Conservation (phyloP, 1,284 basidiomycete genomes). For the Pseudozyma sp. region DNA sequence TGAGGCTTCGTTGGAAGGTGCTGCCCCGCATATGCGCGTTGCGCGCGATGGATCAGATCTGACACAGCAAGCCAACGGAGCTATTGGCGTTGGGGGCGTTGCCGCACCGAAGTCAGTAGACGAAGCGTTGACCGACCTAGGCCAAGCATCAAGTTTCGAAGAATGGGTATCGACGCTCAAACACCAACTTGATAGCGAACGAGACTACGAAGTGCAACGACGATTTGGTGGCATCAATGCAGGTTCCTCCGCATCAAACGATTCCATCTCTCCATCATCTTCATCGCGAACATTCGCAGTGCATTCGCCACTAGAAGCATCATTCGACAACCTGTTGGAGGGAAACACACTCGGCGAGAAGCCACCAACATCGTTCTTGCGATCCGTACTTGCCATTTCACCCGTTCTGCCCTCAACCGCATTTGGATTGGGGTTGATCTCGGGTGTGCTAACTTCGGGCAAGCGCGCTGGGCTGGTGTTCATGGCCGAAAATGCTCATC, state of each 20-base stretch:
- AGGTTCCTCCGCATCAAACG: conserved; percentile 6
- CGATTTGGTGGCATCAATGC: conserved; percentile 19
- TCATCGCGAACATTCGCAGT: conserved; percentile 16
- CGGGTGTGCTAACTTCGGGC: conserved; percentile 54
- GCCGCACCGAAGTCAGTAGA: conserved; percentile 27
- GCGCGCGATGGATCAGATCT: conserved; percentile 9
- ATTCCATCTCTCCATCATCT: conserved; percentile 26
- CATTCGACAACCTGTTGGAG: conserved; percentile 8
- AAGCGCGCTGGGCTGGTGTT: conserved; percentile 59
- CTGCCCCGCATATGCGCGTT: conserved; percentile 40
- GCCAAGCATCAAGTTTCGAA: conserved; percentile 41
- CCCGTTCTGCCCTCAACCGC: conserved; percentile 50
- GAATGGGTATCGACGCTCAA: conserved; percentile 44
- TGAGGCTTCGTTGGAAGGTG: conserved; percentile 14
- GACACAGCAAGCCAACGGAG: not conserved
- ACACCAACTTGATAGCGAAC: conserved; percentile 41
- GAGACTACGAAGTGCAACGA: conserved; percentile 40
- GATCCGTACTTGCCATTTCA: conserved; percentile 27
- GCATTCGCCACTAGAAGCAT: conserved; percentile 25
- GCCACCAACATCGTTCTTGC: conserved; percentile 7
- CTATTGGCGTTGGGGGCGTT: not conserved
- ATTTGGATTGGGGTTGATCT: conserved; percentile 56
- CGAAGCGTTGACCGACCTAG: conserved; percentile 36
- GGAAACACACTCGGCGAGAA: not conserved
- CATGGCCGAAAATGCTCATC: conserved; percentile 68